A percentile compares a stretch with the other conserved stretches of the same genome.
Evolutionary conservation across 768 basidiomycete species (phyloP).

Genomic region (Kockovaella imperatae): DNA sequence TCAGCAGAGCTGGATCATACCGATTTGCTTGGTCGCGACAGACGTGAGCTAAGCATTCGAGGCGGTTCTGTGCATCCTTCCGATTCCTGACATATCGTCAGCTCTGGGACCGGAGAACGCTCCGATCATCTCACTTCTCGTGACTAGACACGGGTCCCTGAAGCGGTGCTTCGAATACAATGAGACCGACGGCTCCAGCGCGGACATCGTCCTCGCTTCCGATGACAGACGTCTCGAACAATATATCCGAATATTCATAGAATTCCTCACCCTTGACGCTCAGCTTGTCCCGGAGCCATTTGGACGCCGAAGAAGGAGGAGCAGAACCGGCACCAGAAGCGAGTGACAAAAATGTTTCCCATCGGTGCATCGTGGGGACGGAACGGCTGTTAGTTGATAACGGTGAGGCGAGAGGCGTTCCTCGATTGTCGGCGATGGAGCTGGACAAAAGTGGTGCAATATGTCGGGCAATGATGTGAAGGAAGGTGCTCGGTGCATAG

Average conservation of each 20-base stretch:
- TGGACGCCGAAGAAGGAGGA: neutral
- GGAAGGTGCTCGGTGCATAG: conserved; percentile 30
- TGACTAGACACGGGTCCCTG: neutral
- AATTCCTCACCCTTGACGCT: neutral
- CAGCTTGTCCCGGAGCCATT: neutral
- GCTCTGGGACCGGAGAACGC: neutral
- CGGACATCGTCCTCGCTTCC: conserved; percentile 9
- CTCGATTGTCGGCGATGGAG: conserved; percentile 1
- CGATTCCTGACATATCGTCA: conserved; percentile 11
- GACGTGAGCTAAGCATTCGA: conserved; percentile 6
- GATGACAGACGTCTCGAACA: conserved; percentile 8
- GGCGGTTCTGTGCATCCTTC: conserved; percentile 24
- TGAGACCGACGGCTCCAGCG: conserved; percentile 7
- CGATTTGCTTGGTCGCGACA: conserved; percentile 2
- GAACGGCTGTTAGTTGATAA: neutral
- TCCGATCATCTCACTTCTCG: neutral
- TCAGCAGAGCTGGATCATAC: conserved; percentile 18
- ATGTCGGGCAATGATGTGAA: conserved; percentile 22
- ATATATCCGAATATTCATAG: conserved; percentile 8
- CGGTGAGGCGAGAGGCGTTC: neutral
- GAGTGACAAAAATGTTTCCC: neutral
- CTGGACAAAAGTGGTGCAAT: conserved; percentile 14
- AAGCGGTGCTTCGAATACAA: conserved; percentile 25
- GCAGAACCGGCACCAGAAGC: neutral
- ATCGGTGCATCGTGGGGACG: neutral